These are phyloP conservation scores for Lepidium sativum DNA, from an alignment of 345 rosid species.

Conservation along the genomic window DNA sequence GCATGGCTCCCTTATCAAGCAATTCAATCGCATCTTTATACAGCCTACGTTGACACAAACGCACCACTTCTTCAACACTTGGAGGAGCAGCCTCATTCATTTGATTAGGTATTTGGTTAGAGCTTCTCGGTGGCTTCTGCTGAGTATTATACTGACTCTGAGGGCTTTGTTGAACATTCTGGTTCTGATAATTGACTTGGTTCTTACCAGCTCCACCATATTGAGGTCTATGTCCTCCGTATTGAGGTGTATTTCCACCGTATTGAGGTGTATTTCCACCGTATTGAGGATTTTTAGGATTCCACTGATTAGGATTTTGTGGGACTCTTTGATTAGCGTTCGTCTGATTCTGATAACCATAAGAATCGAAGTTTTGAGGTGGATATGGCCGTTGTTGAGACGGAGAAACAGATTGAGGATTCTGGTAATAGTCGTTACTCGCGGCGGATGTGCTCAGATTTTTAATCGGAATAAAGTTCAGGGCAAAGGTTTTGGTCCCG, in stretches of 20 bases:
- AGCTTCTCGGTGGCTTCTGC: slow-evolving; percentile 29
- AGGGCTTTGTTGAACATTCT: slow-evolving; percentile 12
- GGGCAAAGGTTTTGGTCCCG: background rate
- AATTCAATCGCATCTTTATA: slow-evolving; percentile 56
- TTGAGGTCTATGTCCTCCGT: slow-evolving; percentile 24
- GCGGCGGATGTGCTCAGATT: slow-evolving; percentile 38
- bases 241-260: slow-evolving; percentile 19
- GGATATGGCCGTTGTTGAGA: slow-evolving; percentile 17
- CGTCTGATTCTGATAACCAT: slow-evolving; percentile 20
- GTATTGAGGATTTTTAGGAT: slow-evolving; percentile 16
- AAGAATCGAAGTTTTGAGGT: slow-evolving; percentile 28
- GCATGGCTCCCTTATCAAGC: slow-evolving; percentile 56
- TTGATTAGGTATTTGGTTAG: slow-evolving; percentile 36
- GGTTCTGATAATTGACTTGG: slow-evolving; percentile 22
- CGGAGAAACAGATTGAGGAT: background rate
- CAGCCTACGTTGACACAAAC: slow-evolving; percentile 41
- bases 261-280: slow-evolving; percentile 18
- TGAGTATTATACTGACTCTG: slow-evolving; percentile 14
- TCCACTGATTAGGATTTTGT: slow-evolving; percentile 31
- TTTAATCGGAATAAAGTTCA: slow-evolving; percentile 18
- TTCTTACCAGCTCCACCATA: slow-evolving; percentile 14
- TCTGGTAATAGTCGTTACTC: slow-evolving; percentile 30
- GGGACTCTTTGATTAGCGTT: slow-evolving; percentile 27
- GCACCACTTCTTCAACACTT: slow-evolving; percentile 32
- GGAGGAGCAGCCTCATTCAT: slow-evolving; percentile 21